A percentile compares a stretch with the other conserved stretches of the same genome.
These are phyloP conservation scores for Cercospora citrullina DNA, from an alignment of 2,329 filamentous ascomycete species.

Conservation along the genomic window DNA sequence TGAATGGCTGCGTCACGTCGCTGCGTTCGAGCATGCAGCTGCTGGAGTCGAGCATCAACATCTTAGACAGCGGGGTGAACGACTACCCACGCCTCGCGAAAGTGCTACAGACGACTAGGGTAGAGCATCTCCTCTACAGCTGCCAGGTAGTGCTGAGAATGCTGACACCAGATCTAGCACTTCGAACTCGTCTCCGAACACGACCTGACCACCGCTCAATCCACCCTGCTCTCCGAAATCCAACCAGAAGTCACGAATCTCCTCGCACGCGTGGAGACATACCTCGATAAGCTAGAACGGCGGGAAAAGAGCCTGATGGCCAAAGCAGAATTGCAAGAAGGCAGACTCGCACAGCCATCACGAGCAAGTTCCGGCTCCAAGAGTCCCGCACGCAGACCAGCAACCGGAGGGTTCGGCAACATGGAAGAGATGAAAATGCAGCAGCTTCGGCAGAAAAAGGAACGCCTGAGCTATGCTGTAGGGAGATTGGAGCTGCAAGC, in stretches of 20 bases:
- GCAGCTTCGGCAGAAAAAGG: conserved; percentile 76
- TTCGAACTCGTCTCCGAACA: conserved; percentile 90
- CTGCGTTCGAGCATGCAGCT: conserved; percentile 61
- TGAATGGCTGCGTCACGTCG: conserved; percentile 61
- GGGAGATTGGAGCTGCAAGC: conserved; percentile 83
- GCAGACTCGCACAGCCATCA: conserved; percentile 53
- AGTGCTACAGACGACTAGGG: conserved; percentile 63
- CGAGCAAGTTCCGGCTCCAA: conserved; percentile 28
- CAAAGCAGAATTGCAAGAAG: conserved; percentile 79
- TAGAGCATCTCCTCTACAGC: conserved; percentile 37
- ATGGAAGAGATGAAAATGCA: conserved; percentile 61
- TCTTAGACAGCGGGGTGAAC: conserved; percentile 61
- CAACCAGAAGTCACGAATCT: conserved; percentile 80
- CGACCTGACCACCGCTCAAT: conserved; percentile 77
- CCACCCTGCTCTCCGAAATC: conserved; percentile 82
- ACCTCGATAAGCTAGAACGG: conserved; percentile 78
- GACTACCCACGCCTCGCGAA: conserved; percentile 64
- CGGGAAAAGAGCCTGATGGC: conserved; percentile 82
- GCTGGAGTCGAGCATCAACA: conserved; percentile 63
- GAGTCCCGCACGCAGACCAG: conserved; percentile 26
- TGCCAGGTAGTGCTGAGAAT: not conserved
- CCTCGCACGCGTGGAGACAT: conserved; percentile 76
- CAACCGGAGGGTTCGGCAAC: conserved; percentile 40
- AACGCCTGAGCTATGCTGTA: conserved; percentile 81
- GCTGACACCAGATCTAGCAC: conserved; percentile 57